A percentile compares a stretch with the other conserved stretches of the same genome.
Conservation (phyloP, 305 asterid genomes). For the Withania somnifera region DNA sequence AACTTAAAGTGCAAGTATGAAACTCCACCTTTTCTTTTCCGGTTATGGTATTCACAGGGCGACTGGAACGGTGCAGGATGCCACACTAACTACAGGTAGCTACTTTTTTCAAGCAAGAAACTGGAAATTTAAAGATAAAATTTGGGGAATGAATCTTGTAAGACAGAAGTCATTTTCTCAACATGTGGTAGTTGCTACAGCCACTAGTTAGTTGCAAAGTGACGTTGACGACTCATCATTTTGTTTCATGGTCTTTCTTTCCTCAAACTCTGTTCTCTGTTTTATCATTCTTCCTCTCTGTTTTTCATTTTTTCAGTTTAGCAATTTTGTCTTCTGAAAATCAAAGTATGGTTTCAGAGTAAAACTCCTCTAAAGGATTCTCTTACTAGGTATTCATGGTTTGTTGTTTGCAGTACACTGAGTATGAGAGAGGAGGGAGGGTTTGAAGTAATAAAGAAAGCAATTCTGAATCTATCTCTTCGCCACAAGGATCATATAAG, state of each 20-base stretch:
- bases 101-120: not conserved
- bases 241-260: not conserved
- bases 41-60: constrained; percentile 40
- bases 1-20: not conserved
- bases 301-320: not conserved
- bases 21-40: not conserved
- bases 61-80: constrained; percentile 99
- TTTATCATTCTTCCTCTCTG: not conserved
- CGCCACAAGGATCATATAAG: constrained; percentile 89
- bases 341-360: not conserved
- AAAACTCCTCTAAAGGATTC: not conserved
- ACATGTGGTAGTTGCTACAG: not conserved
- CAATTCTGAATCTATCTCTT: constrained; percentile 74
- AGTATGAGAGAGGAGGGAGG: constrained; percentile 98
- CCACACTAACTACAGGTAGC: constrained; percentile 88
- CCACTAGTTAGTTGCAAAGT: not conserved
- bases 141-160: not conserved
- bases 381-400: not conserved
- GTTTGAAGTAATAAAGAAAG: constrained; percentile 78
- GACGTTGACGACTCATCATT: not conserved
- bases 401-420: constrained; percentile 5
- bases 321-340: not conserved
- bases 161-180: not conserved
- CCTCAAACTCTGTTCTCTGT: not conserved
- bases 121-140: not conserved